Percentiles rank a stretch among this genome's conserved stretches.
phyloP scores from a whole-genome alignment of 495 filamentous ascomycete genomes.

The Penicillium diatomitis region DNA sequence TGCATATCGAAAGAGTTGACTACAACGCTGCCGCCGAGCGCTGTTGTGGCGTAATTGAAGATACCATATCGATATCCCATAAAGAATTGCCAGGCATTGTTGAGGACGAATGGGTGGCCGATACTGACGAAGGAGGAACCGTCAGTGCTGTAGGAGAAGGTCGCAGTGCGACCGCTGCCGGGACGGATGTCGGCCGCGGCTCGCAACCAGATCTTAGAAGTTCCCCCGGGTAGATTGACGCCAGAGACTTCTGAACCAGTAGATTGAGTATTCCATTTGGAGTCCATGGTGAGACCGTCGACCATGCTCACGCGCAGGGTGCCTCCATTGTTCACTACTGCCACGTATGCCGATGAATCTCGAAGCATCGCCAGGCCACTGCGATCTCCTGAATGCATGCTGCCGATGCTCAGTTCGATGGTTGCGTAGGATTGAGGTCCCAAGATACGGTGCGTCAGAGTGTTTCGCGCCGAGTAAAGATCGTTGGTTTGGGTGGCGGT shows the following conservation, averaged over 20 bases:
- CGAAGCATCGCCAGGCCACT: constrained; percentile 43
- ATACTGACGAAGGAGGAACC: constrained; percentile 34
- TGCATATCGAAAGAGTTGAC: constrained; percentile 1
- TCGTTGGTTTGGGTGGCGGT: constrained; percentile 45
- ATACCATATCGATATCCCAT: constrained; percentile 48
- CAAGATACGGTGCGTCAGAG: constrained; percentile 44
- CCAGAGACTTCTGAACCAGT: constrained; percentile 30
- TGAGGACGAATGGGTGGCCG: constrained; percentile 32
- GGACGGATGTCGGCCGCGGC: constrained; percentile 32
- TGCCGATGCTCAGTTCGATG: constrained; percentile 34
- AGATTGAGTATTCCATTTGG: constrained; percentile 31
- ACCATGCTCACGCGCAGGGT: constrained; percentile 14
- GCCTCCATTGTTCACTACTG: constrained; percentile 23
- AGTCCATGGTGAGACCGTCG: constrained; percentile 11
- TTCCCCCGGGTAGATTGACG: constrained; percentile 6
- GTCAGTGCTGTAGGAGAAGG: constrained; percentile 46
- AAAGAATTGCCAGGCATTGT: constrained; percentile 41
- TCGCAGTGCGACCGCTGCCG: constrained; percentile 18
- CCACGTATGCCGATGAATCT: constrained; percentile 44
- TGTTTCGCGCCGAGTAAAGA: constrained; percentile 46
- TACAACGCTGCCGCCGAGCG: constrained; percentile 37
- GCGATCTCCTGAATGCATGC: constrained; percentile 43
- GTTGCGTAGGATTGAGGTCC: constrained; percentile 39
- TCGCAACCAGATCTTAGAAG: constrained; percentile 32
- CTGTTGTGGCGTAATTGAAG: constrained; percentile 49